Evolutionary conservation across 1,284 basidiomycete species (phyloP), one percentile per base, ranked within the genome.

Genomic region (Apiotrichum gamsii): DNA sequence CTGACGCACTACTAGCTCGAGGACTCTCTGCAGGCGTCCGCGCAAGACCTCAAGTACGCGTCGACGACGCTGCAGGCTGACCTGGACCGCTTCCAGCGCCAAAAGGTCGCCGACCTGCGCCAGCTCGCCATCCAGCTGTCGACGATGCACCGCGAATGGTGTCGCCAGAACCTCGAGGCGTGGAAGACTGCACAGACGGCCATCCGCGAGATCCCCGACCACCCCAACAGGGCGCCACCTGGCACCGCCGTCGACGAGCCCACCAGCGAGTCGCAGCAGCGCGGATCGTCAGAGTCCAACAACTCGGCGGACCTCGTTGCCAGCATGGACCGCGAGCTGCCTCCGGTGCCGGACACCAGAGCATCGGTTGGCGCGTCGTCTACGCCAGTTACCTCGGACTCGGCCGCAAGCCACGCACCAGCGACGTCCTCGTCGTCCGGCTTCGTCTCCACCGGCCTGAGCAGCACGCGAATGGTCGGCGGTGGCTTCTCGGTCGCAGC

Each of bases 1-100:
- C 40, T 42, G 10, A 42, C 40, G 5, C 39, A 15, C 8, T n/a
- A n/a, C n/a, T 63, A 95, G 90, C 78, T 96, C 34, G 91, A 96
- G 70, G 90, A 91, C 61, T 90, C 88, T 2, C 76, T 94, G 51
- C 89, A 94, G 68, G 76, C 90, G 18, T 81, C 87, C 1, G 87
- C 86, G 2, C 87, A 90, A 64, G 91, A 99, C 71, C 77, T 99
- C 41, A 93, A 94, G 64, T 97, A 95, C 71, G 88, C 90, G 0
- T 93, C 87, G 59, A 86, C 84, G 32, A 95, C 93, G 15, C 94
- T 99, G 46, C 95, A 99, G 70, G 89, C 90, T 6, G 95, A 98
- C 73, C 76, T 99, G 55, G 95, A 99, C 73, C 81, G 95, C 33
- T 99, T 99, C 74, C 95, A 99, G 70, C 80, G 95, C 18, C 91